These are phyloP conservation scores for Filobasidium uniguttulatum DNA, from an alignment of 1,284 basidiomycete species.

Conservation along the genomic window DNA sequence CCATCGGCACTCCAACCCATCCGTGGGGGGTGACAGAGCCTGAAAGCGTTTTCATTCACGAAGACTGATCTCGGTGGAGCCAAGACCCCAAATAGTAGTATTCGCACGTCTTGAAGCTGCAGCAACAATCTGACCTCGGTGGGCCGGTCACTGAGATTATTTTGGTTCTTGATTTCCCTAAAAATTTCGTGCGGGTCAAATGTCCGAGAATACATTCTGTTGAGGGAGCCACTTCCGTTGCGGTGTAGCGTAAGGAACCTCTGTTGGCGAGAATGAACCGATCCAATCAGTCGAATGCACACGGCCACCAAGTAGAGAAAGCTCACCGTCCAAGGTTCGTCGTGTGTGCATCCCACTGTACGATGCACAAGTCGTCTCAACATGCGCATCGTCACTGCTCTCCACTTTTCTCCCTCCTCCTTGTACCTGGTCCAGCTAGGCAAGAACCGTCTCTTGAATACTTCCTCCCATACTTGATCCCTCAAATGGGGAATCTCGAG, in stretches of 20 bases:
- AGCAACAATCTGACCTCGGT: constrained; percentile 22
- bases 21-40: constrained; percentile 28
- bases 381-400: constrained; percentile 25
- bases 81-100: constrained; percentile 28
- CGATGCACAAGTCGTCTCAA: constrained; percentile 28
- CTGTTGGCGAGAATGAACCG: constrained; percentile 14
- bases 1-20: not conserved
- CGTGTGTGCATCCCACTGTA: constrained; percentile 26
- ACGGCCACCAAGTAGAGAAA: constrained; percentile 14
- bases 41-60: constrained; percentile 31
- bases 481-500: constrained; percentile 24
- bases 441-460: constrained; percentile 28
- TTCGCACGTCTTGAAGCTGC: constrained; percentile 31
- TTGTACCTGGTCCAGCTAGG: constrained; percentile 29
- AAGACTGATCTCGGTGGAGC: constrained; percentile 21
- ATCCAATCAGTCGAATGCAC: too few relatives aligned
- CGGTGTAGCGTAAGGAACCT: constrained; percentile 31
- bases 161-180: constrained; percentile 29
- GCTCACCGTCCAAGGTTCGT: constrained; percentile 28
- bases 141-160: constrained; percentile 23
- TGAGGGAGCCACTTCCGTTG: constrained; percentile 29
- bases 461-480: constrained; percentile 26
- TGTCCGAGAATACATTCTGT: constrained; percentile 29
- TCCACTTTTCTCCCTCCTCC: constrained; percentile 25
- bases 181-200: constrained; percentile 33